Evolutionary conservation across 208 protist species (phyloP), one percentile per base, ranked within the genome.

Genomic region (Trichomonas vaginalis): DNA sequence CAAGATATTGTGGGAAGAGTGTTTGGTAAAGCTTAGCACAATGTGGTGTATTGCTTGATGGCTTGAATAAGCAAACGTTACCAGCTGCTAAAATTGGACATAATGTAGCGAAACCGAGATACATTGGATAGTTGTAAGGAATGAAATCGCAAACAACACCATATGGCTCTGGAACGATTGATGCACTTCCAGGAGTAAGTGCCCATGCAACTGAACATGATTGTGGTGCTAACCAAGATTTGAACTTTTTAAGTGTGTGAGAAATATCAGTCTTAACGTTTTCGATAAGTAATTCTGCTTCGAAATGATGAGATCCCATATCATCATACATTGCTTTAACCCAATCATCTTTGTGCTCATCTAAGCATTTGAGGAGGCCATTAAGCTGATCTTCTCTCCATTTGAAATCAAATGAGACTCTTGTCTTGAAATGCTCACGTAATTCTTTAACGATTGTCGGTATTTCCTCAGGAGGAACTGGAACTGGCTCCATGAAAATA

Each of bases 111-210:
- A 98, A 96, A 15, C 96, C 90, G 12, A 99, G 95, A 70, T 97
- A 95, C 48, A 98, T 56, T 21, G 98, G 98, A 96, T 98, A 99
- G 95, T 99, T 99, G 98, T 98, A 99, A 35, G 98, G 95, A 39
- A 97, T 96, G 51, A 99, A 98, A 39, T 98, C 97, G 35, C 98
- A 97, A n/a, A 98, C 98, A 39, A 98, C 97, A 49, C 98, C 98
- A 0, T 98, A 96, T 49, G 98, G 98, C 42, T 98, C 97, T 42
- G 95, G 70, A 4, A 96, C 83, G n/a, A 98, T 96, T 21, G 83
- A 95, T 48, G 96, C 96, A 0, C 88, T 42, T 45, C 96, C 96
- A 62, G 97, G 95, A 35, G 97, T 95, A 21, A 96, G 14, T 3
- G 97, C 96, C 48, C 97, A 96, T 47, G 96, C 79, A 9, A 80